Base-by-base conservation (phyloP, 2,329 filamentous ascomycete species). In the Botrytis fabae region DNA sequence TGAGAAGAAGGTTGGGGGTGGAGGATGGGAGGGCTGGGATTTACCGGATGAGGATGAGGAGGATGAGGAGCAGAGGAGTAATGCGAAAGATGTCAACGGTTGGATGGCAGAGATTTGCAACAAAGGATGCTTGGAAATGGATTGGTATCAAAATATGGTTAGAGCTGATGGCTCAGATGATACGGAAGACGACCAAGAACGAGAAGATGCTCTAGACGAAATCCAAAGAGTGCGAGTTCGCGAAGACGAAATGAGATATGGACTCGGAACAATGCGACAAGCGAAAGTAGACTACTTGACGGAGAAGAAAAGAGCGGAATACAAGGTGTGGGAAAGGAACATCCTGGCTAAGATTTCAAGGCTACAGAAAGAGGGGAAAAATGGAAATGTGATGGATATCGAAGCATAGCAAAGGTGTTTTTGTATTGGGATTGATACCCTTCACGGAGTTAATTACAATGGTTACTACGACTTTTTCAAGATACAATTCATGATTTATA, bases 271-370 rank as follows among this genome's bases (percentile, higher is more conserved):
- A 3, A 94, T 94, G 92, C 89, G 95, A 77, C 92, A 94, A 81
- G 90, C 91, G 75, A 86, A 87, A 64, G 90, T 92, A 78, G 91
- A 94, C 78, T 93, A 90, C 78, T 81, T 95, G 77, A 91, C 90
- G 75, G 88, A 91, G 66, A 84, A 86, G 74, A 89, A 88, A 76
- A 85, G 86, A 77, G 84, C 84, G 59, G 89, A 91, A 18, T 94
- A 90, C 79, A 83, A 80, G 62, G 81, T 80, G 28, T 96, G 93
- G 93, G 91, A 91, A 81, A 84, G 85, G 7, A 82, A 80, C 1
- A 86, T 93, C 40, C 77, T 92, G 79, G 83, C 82, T 73, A 85
- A 85, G 76, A 88, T 93, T 73, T 82, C 84, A 81, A 84, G 73
- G 81, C 87, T 51, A 69, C 73, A 51, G 69, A 74, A 20, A 61